Evolutionary conservation across 2,329 filamentous ascomycete species (phyloP).

Genomic region (Ophioceras dolichostomum): DNA sequence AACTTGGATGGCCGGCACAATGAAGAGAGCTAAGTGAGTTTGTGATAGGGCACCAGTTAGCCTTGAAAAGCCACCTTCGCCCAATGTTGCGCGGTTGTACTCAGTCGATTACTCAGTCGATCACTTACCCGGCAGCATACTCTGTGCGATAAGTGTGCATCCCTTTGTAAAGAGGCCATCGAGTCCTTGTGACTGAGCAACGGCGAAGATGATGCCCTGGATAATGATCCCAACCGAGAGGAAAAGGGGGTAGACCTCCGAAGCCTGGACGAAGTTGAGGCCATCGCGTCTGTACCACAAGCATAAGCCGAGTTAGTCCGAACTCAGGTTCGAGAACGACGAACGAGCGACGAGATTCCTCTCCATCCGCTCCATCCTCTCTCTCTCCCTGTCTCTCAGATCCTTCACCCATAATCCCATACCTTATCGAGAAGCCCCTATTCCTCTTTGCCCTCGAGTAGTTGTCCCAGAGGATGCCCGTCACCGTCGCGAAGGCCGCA

Average conservation of each 20-base stretch:
- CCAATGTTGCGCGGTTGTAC: not conserved
- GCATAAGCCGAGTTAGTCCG: no score
- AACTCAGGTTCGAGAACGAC: no score
- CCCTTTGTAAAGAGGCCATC: slow-evolving; percentile 34
- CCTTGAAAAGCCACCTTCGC: no score
- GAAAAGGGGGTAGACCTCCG: slow-evolving; percentile 42
- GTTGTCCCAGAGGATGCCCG: slow-evolving; percentile 44
- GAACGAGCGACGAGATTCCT: no score
- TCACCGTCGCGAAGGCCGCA: slow-evolving; percentile 41
- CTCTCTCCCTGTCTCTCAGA: not conserved
- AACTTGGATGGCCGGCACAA: slow-evolving; percentile 53
- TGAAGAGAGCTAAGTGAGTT: slow-evolving; percentile 26
- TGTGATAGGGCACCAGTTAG: no score
- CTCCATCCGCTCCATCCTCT: not conserved
- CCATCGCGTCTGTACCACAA: slow-evolving; percentile 1
- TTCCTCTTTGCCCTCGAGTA: slow-evolving; percentile 32
- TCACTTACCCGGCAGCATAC: slow-evolving; percentile 47
- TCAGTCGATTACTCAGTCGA: not conserved
- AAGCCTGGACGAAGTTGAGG: slow-evolving; percentile 26
- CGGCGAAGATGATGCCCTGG: slow-evolving; percentile 45
- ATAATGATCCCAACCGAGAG: slow-evolving; percentile 43
- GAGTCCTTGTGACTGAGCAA: slow-evolving; percentile 43
- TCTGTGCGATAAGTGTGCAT: slow-evolving; percentile 41
- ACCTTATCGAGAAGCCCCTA: slow-evolving; percentile 28
- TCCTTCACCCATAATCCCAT: slow-evolving; percentile 5